These are phyloP conservation scores for Globisporangium mamillatum DNA, from an alignment of 352 stramenopile species.

Conservation along the genomic window DNA sequence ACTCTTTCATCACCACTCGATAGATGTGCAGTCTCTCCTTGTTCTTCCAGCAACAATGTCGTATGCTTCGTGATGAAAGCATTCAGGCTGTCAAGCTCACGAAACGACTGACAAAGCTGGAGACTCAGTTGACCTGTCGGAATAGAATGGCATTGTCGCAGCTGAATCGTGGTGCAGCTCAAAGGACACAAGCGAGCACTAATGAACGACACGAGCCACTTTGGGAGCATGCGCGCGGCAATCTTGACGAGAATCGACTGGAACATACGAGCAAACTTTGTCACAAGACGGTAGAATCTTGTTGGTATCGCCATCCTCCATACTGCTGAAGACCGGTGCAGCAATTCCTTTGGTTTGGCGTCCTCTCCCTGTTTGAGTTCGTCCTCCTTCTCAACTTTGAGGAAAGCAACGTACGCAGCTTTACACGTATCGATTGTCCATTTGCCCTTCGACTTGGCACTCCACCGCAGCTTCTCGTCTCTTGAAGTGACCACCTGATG, in stretches of 20 bases:
- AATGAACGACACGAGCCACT: slow-evolving; percentile 5
- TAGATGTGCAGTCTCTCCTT: not conserved
- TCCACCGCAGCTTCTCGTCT: slow-evolving; percentile 9
- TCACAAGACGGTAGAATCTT: not conserved
- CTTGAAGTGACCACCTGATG: not conserved
- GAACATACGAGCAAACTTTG: not conserved
- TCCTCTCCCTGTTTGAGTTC: not conserved
- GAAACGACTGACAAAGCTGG: slow-evolving; percentile 22
- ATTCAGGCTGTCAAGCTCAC: slow-evolving; percentile 27
- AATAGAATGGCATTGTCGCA: not conserved
- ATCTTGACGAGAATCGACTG: not conserved
- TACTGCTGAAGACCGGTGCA: slow-evolving; percentile 1
- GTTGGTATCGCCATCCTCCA: not conserved
- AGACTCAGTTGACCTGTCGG: not conserved
- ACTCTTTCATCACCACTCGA: not conserved
- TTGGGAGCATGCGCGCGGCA: not conserved
- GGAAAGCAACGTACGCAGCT: slow-evolving; percentile 6
- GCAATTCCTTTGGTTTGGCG: not conserved
- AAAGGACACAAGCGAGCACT: not conserved
- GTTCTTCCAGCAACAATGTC: slow-evolving; percentile 3
- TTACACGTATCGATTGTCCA: slow-evolving; percentile 8
- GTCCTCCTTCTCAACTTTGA: not conserved
- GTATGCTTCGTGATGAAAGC: slow-evolving; percentile 26
- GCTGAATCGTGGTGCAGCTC: not conserved
- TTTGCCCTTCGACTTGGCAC: slow-evolving; percentile 5